A percentile compares a stretch with the other conserved stretches of the same genome.
These are phyloP conservation scores for Tetrahymena borealis DNA, from an alignment of 73 alveolate species.

Conservation along the genomic window DNA sequence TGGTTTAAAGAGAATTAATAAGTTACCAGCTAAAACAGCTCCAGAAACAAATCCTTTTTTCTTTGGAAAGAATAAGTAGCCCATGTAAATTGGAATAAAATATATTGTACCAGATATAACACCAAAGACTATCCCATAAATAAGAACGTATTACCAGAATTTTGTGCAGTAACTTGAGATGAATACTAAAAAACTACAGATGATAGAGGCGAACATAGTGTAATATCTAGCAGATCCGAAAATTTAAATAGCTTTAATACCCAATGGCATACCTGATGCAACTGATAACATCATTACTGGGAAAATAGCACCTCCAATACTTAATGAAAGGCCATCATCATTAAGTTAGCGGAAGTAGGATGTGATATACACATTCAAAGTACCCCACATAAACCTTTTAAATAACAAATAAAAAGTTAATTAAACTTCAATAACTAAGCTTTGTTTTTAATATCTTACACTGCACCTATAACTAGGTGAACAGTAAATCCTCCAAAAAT, in stretches of 20 bases:
- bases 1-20: too few species aligned
- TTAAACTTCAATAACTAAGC: not conserved
- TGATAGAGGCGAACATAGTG: not conserved
- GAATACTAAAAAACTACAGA: not conserved
- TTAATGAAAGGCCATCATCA: not conserved
- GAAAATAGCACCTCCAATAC: not conserved
- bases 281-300: not conserved
- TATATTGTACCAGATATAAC: not conserved
- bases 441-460: not conserved
- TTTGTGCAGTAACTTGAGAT: not conserved
- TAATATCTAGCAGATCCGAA: not conserved
- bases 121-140: not conserved
- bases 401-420: not conserved
- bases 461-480: not conserved
- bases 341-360: not conserved
- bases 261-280: not conserved
- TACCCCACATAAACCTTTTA: not conserved
- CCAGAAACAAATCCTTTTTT: not conserved
- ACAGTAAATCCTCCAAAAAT: not conserved
- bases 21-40: not conserved
- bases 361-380: not conserved
- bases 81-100: not conserved
- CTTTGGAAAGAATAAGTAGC: not conserved
- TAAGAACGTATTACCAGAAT: not conserved
- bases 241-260: not conserved